Conservation (phyloP, 192 early-diverging fungal species). For the Umbelopsis ramanniana region DNA sequence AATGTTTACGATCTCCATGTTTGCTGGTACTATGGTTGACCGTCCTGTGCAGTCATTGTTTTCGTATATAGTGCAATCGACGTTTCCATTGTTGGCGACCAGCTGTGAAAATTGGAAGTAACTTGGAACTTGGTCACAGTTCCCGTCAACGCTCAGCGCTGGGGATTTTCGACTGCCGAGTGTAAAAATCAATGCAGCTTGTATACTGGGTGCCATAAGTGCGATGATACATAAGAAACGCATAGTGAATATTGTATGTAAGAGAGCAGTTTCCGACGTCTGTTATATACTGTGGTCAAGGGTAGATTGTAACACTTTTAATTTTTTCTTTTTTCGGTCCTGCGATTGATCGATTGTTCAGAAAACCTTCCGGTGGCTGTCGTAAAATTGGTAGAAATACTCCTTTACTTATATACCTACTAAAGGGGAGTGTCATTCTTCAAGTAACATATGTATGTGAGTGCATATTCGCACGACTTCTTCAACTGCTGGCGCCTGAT, state of each 20-base stretch:
- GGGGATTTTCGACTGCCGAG: background rate
- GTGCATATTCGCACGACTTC: background rate
- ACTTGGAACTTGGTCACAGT: background rate
- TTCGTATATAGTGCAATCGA: background rate
- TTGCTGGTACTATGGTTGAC: background rate
- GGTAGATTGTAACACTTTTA: background rate
- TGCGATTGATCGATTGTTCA: background rate
- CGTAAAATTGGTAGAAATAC: background rate
- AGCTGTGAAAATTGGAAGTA: conserved; percentile 1
- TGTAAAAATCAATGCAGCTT: background rate
- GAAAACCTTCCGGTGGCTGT: background rate
- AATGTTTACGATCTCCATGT: background rate
- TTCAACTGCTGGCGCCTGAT: background rate
- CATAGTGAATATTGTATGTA: background rate
- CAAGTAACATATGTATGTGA: too few species aligned
- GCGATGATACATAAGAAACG: background rate
- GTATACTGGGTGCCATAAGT: background rate
- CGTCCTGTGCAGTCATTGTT: background rate
- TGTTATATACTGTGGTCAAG: conserved; percentile 1
- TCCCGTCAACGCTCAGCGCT: background rate
- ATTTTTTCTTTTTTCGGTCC: background rate
- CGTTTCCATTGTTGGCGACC: background rate
- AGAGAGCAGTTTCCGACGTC: background rate
- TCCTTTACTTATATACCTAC: too few species aligned
- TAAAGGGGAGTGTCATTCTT: too few species aligned